Base-by-base conservation (phyloP, 805 yeast species). In the Cyberlindnera xishuangbannaensis region DNA sequence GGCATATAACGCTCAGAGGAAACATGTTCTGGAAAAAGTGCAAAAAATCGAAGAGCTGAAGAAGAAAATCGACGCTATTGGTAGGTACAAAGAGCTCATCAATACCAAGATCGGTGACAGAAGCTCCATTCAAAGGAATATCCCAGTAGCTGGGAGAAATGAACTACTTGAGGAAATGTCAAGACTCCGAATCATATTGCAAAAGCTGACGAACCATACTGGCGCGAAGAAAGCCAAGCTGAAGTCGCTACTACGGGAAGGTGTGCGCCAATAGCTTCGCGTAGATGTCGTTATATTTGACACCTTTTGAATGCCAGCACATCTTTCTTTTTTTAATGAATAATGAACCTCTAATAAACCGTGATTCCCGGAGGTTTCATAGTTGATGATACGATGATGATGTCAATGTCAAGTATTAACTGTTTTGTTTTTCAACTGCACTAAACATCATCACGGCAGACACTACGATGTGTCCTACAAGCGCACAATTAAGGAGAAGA, bases 191-290 rank as follows among this genome's bases (percentile, higher is more conserved):
- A 30, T 44, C 5, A 34, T 37, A 3, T n/a, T 49, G 7, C 44
- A 43, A 34, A 47, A 44, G 25, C 23, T 44, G 7, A 43, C 33
- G 24, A 53, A 53, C 29, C 43, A 43, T 17, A 37, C 41, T 17
- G 41, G 33, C 5, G 26, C 32, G 7, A 37, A 39, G 15, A 37
- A 23, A 26, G 13, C 27, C 16, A 39, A 36, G 27, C 31, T 42
- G 6, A 17, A 31, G 15, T 25, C 28, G 19, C 15, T 37, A 11
- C 18, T 40, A 13, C 15, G 25, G n/a, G 16, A 26, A 28, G 15
- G 18, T 17, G 15, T 33, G 23, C n/a, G n/a, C n/a, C n/a, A n/a
- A n/a, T n/a, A n/a, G n/a, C n/a, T n/a, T n/a, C n/a, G n/a, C n/a
- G n/a, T n/a, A n/a, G n/a, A n/a, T n/a, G n/a, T n/a, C n/a, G n/a